A percentile compares a stretch with the other conserved stretches of the same genome.
Evolutionary conservation across 768 basidiomycete species (phyloP).

Genomic region (Megacollybia marginata): DNA sequence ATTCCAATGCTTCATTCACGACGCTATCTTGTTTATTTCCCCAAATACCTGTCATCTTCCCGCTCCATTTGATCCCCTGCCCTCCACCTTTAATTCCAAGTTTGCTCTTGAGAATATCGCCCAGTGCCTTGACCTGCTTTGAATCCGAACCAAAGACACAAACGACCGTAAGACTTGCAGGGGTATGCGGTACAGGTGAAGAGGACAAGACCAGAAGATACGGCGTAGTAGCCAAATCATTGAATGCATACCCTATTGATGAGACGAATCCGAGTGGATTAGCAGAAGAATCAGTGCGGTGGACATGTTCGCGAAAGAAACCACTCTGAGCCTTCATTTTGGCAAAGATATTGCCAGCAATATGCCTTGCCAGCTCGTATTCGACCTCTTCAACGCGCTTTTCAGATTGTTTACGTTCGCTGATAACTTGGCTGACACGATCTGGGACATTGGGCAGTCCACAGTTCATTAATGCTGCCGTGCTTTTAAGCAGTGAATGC

Average conservation of each 20-base stretch:
- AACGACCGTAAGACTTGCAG: conserved; percentile 43
- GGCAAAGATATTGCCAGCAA: conserved; percentile 34
- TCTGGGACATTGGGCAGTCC: conserved; percentile 60
- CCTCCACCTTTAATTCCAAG: conserved; percentile 71
- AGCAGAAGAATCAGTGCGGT: conserved; percentile 53
- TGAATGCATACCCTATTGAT: conserved; percentile 44
- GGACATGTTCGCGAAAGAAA: conserved; percentile 41
- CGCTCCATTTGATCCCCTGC: conserved; percentile 66
- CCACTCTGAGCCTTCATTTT: conserved; percentile 24
- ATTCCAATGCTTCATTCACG: conserved; percentile 22
- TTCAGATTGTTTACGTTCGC: conserved; percentile 58
- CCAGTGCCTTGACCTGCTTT: conserved; percentile 47
- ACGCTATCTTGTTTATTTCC: conserved; percentile 37
- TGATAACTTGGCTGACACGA: conserved; percentile 58
- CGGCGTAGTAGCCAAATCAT: conserved; percentile 13
- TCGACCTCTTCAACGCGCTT: conserved; percentile 69
- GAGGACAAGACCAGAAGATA: conserved; percentile 55
- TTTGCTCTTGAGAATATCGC: conserved; percentile 49
- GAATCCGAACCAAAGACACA: conserved; percentile 57
- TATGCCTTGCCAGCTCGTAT: conserved; percentile 45
- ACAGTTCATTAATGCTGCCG: conserved; percentile 60
- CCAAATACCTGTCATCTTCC: conserved; percentile 65
- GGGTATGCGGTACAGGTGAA: conserved; percentile 49
- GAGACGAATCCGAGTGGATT: conserved; percentile 57
- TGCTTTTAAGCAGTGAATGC: conserved; percentile 45